Conservation (phyloP, 2,329 filamentous ascomycete genomes). For the Fusarium clavum region DNA sequence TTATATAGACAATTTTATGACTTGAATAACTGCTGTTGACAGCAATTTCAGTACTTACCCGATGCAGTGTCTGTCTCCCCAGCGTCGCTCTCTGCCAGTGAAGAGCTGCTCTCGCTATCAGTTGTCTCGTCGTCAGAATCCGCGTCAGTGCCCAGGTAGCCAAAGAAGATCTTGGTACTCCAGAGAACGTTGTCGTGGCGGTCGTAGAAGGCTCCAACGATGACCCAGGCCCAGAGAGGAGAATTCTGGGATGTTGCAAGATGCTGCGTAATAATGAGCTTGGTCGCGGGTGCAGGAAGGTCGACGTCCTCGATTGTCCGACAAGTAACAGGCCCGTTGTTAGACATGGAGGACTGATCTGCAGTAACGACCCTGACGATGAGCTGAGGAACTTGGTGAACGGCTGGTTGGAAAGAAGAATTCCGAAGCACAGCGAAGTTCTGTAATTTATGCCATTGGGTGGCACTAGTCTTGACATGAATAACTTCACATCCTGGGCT, state of each 20-base stretch:
- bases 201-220: constrained; percentile 62
- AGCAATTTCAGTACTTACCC: constrained; percentile 34
- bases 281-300: constrained; percentile 59
- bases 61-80: constrained; percentile 26
- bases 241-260: constrained; percentile 49
- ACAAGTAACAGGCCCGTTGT: constrained; percentile 19
- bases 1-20: constrained; percentile 22
- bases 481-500: constrained; percentile 1
- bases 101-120: constrained; percentile 18
- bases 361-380: constrained; percentile 3
- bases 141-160: constrained; percentile 43
- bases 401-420: constrained; percentile 2
- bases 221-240: constrained; percentile 59
- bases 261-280: constrained; percentile 59
- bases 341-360: constrained; percentile 41
- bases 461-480: constrained; percentile 7
- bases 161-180: constrained; percentile 59
- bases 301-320: constrained; percentile 48
- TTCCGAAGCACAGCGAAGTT: neutral
- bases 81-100: constrained; percentile 19
- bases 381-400: neutral
- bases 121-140: constrained; percentile 44
- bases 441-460: constrained; percentile 12
- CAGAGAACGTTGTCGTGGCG: constrained; percentile 55
- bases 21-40: constrained; percentile 11